These are phyloP conservation scores for Diaporthe sp. DNA, from an alignment of 2,329 filamentous ascomycete genomes.

Conservation along the genomic window DNA sequence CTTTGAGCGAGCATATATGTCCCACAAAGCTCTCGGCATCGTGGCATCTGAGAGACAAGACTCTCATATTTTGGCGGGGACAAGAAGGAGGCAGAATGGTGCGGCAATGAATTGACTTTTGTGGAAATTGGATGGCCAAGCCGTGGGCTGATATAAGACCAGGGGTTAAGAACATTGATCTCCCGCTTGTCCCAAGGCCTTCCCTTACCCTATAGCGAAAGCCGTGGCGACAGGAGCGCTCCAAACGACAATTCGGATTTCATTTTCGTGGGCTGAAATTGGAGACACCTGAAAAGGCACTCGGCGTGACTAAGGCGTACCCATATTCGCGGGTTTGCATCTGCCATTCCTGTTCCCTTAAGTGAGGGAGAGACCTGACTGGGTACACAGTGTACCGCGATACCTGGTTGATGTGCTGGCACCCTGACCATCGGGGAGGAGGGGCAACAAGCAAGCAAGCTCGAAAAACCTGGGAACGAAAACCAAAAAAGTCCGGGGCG, in stretches of 20 bases:
- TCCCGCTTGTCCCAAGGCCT: background rate
- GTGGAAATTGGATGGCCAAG: conserved; percentile 19
- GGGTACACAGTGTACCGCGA: background rate
- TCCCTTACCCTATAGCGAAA: background rate
- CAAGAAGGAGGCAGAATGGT: background rate
- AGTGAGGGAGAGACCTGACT: background rate
- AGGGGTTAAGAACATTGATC: conserved; percentile 4
- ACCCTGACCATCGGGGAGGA: background rate
- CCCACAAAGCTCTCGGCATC: background rate
- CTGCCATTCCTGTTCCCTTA: background rate
- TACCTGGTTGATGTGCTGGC: conserved; percentile 3
- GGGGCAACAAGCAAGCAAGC: conserved; percentile 14
- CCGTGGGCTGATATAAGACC: background rate
- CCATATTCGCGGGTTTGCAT: background rate
- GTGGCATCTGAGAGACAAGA: background rate
- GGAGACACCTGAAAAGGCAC: background rate
- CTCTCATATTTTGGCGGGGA: background rate
- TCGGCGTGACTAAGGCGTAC: background rate
- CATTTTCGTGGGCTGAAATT: background rate
- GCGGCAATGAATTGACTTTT: conserved; percentile 20
- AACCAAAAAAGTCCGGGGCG: background rate
- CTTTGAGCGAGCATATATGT: background rate
- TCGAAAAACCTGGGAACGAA: conserved; percentile 20
- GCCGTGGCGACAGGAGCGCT: background rate
- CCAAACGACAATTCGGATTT: background rate